Conservation (phyloP, 2,329 filamentous ascomycete species). For the Phyllachora maydis region DNA sequence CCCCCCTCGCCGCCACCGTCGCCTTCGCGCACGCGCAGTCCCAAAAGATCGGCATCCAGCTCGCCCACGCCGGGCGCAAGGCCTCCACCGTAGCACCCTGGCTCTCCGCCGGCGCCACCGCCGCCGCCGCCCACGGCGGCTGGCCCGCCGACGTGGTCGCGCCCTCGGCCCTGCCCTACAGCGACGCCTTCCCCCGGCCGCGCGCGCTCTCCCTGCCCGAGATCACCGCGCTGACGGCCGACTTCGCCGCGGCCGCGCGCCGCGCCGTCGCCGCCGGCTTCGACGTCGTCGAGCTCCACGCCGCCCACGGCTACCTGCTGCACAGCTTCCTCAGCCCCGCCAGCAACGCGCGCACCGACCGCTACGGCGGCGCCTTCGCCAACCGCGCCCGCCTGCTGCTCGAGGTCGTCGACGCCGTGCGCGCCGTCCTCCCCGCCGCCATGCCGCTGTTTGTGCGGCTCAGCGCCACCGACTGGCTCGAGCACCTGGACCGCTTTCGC, state of each 20-base stretch:
- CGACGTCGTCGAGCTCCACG: conserved; percentile 38
- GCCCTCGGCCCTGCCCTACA: conserved; percentile 7
- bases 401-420: conserved; percentile 19
- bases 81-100: background rate
- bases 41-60: conserved; percentile 1
- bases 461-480: conserved; percentile 54
- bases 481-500: conserved; percentile 30
- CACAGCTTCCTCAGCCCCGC: conserved; percentile 30
- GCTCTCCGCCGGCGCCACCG: conserved; percentile 6
- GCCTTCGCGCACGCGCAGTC: background rate
- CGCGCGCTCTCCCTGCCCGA: conserved; percentile 40
- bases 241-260: conserved; percentile 26
- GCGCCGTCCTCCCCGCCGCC: conserved; percentile 7
- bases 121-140: conserved; percentile 16
- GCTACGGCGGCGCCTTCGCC: conserved; percentile 25
- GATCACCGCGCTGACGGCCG: conserved; percentile 35
- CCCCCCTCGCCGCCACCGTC: background rate
- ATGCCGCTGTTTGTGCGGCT: conserved; percentile 58
- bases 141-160: conserved; percentile 14
- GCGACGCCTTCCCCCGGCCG: conserved; percentile 13
- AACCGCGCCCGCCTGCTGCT: conserved; percentile 23
- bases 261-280: conserved; percentile 36
- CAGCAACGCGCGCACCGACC: conserved; percentile 20
- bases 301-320: conserved; percentile 32
- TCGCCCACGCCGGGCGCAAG: conserved; percentile 1